Evolutionary conservation across 257 asterid species (phyloP), one percentile per base, ranked within the genome.

Genomic region (Lycium ferocissimum): DNA sequence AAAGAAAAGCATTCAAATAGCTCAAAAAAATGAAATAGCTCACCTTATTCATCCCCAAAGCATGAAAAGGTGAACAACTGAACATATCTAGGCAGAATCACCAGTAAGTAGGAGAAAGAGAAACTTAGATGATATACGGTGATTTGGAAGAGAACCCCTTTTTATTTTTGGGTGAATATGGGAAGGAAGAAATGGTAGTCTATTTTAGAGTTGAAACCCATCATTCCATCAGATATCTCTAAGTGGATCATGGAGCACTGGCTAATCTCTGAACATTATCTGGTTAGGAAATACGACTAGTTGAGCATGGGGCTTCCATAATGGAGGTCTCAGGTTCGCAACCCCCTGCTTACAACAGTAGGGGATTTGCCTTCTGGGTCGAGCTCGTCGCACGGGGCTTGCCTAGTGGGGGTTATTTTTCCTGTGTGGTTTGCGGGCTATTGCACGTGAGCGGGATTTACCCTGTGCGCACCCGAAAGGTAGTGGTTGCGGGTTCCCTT

Each of bases 171-270:
- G 80, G 81, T 22, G 62, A 75, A 22, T 75, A 22, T 22, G 43
- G 45, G 18, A 47, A 75, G 0, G 45, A 75, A 49, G 59, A 75
- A 75, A 22, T 6, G 1, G 8, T 22, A 13, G 45, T 49, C 4
- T 49, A 22, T 49, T 75, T 70, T 43, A 73, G 62, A 75, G 81
- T 75, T 75, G 22, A 75, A 75, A 49, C 35, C 13, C 81, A 75
- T 49, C 37, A 35, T 14, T 51, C 59, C 61, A 6, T 75, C 81
- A 75, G 6, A 75, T 13, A 45, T n/a, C 20, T 75, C 22, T 51
- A 76, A 76, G 82, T 13, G 47, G 82, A 33, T 13, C n/a, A 76
- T 76, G 20, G 45, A 22, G 45, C 82, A 22, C 47, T 1, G 1
- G 10, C 82, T 51, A 22, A 76, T 51, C 26, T 14, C 20, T 13